Conservation (phyloP, 2,329 filamentous ascomycete genomes). For the Colletotrichum australisinense region DNA sequence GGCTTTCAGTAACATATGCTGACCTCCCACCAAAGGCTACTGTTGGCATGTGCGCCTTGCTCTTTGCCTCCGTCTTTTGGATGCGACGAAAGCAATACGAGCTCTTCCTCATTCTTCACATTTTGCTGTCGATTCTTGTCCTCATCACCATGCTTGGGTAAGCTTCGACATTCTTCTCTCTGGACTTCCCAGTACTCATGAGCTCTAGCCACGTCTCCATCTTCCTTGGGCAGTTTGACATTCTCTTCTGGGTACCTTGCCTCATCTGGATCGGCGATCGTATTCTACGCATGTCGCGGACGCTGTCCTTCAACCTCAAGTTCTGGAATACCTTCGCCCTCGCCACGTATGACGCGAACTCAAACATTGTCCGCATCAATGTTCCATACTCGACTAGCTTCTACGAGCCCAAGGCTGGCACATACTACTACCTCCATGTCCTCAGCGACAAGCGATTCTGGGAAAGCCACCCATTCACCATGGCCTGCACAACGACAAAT, state of each 20-base stretch:
- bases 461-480: conserved; percentile 64
- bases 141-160: conserved; percentile 64
- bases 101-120: conserved; percentile 60
- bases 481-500: conserved; percentile 45
- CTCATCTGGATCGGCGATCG: conserved; percentile 63
- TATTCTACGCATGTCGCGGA: conserved; percentile 55
- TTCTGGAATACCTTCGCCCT: conserved; percentile 50
- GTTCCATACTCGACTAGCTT: conserved; percentile 48
- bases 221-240: conserved; percentile 60
- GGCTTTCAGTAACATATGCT: background rate
- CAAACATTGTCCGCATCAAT: conserved; percentile 55
- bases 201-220: conserved; percentile 60
- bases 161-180: conserved; percentile 42
- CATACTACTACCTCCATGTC: conserved; percentile 58
- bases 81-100: conserved; percentile 66
- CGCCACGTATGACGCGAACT: conserved; percentile 48
- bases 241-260: conserved; percentile 61
- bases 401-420: conserved; percentile 52
- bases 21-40: conserved; percentile 47
- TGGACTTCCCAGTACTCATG: conserved; percentile 14
- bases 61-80: conserved; percentile 61
- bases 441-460: conserved; percentile 53
- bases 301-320: conserved; percentile 51
- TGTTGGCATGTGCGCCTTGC: conserved; percentile 56
- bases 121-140: conserved; percentile 61